These are phyloP conservation scores for Pecoramyces ruminantium DNA, from an alignment of 192 early-diverging fungal genomes.

Conservation along the genomic window DNA sequence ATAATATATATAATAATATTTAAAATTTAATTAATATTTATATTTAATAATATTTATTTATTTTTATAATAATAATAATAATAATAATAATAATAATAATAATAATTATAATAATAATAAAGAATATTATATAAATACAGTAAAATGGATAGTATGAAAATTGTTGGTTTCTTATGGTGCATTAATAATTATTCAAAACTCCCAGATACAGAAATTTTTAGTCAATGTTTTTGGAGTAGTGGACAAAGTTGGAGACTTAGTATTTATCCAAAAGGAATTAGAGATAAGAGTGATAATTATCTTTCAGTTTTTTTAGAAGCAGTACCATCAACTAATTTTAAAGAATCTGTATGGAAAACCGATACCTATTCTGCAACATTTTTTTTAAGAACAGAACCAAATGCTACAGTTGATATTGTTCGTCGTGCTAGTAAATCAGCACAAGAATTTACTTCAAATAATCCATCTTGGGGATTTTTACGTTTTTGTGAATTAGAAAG, in stretches of 20 bases:
- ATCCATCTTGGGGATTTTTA: not conserved
- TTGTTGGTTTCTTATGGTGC: not conserved
- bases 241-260: not conserved
- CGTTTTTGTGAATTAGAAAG: not conserved
- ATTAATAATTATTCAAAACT: not conserved
- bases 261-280: not conserved
- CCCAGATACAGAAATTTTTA: not conserved
- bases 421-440: not conserved
- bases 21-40: too few species aligned
- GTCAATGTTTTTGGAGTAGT: not conserved
- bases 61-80: too few species aligned
- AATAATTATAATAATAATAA: too few species aligned
- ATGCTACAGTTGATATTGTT: not conserved
- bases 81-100: too few species aligned
- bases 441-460: not conserved
- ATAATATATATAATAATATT: slow-evolving; percentile 15
- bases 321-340: not conserved
- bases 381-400: not conserved
- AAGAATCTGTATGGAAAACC: not conserved
- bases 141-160: not conserved
- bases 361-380: not conserved
- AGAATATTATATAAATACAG: too few species aligned
- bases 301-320: not conserved
- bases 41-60: too few species aligned
- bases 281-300: not conserved